Base-by-base conservation (phyloP, 2,329 filamentous ascomycete species). In the Golovinomyces cichoracearum region DNA sequence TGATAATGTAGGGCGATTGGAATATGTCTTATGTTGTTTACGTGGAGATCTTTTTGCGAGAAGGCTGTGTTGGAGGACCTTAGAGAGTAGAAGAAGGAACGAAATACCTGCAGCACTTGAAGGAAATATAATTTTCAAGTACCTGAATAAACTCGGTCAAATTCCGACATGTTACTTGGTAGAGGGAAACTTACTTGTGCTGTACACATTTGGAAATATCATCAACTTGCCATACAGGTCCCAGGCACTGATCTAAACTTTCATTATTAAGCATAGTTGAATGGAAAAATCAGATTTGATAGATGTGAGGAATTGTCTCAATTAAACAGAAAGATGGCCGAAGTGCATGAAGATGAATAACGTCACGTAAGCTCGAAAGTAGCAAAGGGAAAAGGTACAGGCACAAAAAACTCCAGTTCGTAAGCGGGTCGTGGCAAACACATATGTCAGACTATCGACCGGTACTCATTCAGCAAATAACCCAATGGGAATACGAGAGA, bases 91-190 rank as follows among this genome's bases (percentile, higher is more conserved):
- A 55, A 76, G 69, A 48, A 81, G 61, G 54, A 86, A 62, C 5
- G 90, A 95, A 23, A 80, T 56, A 53, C 65, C 71, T 62, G 85
- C 74, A 50, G 80, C 69, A 52, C 78, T 65, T 52, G 90, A 67
- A 49, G 90, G 90, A 49, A 95, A 70, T 44, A 93, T 68, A 52
- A 83, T 75, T 63, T 83, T 78, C 48, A 93, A 72, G 62, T 82
- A 86, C 63, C 83, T 88, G 61, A 51, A 53, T 13, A 51, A 48
- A n/a, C 38, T 51, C 45, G 49, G 51, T 58, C 31, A 60, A 55
- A 48, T 51, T 13, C 10, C 5, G 37, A 44, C 27, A 13, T 27
- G 23, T 31, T 46, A 19, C 12, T 23, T 12, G 41, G 22, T 7
- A 33, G 22, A 19, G n/a, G 25, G 12, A 41, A 42, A 23, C 78